A percentile compares a stretch with the other conserved stretches of the same genome.
Conservation (phyloP, 495 filamentous ascomycete species). For the Zalerion maritima region DNA sequence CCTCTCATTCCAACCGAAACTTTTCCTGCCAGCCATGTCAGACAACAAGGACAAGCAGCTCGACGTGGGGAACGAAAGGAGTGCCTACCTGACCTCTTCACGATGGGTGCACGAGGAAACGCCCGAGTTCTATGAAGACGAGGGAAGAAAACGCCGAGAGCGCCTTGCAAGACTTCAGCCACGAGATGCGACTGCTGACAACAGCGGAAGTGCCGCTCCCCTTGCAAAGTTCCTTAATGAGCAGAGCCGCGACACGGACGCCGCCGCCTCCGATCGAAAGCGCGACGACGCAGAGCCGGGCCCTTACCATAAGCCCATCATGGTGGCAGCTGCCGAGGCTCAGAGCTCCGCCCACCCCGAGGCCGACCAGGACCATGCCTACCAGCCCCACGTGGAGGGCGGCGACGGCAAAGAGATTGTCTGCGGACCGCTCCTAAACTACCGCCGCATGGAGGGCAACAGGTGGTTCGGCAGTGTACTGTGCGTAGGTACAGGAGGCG, state of each 20-base stretch:
- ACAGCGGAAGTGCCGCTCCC: too few relatives aligned
- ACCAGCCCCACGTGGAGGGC: background rate
- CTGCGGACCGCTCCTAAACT: conserved; percentile 74
- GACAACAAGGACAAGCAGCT: too few relatives aligned
- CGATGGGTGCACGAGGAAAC: too few relatives aligned
- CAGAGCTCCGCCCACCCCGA: conserved; percentile 2
- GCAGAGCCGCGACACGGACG: background rate
- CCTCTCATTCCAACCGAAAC: too few relatives aligned
- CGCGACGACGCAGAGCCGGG: background rate
- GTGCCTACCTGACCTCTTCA: too few relatives aligned
- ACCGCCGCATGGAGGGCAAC: conserved; percentile 60
- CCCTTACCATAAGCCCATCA: conserved; percentile 22
- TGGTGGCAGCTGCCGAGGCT: conserved; percentile 22
- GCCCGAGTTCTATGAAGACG: too few relatives aligned
- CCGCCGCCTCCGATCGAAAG: background rate
- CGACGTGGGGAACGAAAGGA: too few relatives aligned
- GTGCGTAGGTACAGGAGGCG: conserved; percentile 57
- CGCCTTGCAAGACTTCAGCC: too few relatives aligned
- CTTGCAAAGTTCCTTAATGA: too few relatives aligned
- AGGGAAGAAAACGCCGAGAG: too few relatives aligned
- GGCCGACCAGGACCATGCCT: conserved; percentile 1
- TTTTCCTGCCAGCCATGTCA: too few relatives aligned
- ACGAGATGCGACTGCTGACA: too few relatives aligned
- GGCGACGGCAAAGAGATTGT: conserved; percentile 44
- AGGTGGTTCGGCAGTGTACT: conserved; percentile 77